Evolutionary conservation across 768 basidiomycete species (phyloP), one percentile per base, ranked within the genome.

Genomic region (Boletellus sp.): DNA sequence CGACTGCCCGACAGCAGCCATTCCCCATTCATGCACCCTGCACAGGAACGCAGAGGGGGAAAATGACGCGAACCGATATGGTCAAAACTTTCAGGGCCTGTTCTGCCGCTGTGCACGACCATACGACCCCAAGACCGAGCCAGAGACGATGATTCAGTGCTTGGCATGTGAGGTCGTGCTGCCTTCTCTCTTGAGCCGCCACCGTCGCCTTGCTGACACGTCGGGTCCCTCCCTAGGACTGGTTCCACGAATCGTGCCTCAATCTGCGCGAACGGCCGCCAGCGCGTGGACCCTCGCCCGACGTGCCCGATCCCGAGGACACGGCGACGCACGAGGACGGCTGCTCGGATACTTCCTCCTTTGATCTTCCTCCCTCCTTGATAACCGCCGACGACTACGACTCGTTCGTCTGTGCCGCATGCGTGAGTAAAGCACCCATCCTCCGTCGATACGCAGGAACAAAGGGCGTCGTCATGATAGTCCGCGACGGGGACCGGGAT

Each of bases 221-320:
- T 23, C 24, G 17, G 13, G 3, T 6, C 38, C 23, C 3, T 31
- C 48, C 39, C 19, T 36, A 91, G 89, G 90, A 93, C 61, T 93
- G 90, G 90, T 93, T 84, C 67, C 90, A 93, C 58, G 90, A 93
- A 71, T 91, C 88, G 11, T 93, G 90, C 59, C 81, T 90, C 57
- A 85, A 89, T 66, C 75, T 93, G 37, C 79, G 88, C 52, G 79
- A 84, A 63, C 77, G 78, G 19, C 87, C 85, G 9, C 55, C 69
- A 6, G 76, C 76, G 9, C 74, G 79, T 49, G 75, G 70, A 42
- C 53, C 75, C 4, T 63, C 70, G 1, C 70, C 72, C 9, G 51
- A 59, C 33, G n/a, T 31, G 13, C 42, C 51, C 10, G 47, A 41
- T 26, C 33, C 46, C 6, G 43, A 42, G 16, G 39, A 35, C 15